Conservation (phyloP, 441 rosid genomes). For the Populus hybrid region DNA sequence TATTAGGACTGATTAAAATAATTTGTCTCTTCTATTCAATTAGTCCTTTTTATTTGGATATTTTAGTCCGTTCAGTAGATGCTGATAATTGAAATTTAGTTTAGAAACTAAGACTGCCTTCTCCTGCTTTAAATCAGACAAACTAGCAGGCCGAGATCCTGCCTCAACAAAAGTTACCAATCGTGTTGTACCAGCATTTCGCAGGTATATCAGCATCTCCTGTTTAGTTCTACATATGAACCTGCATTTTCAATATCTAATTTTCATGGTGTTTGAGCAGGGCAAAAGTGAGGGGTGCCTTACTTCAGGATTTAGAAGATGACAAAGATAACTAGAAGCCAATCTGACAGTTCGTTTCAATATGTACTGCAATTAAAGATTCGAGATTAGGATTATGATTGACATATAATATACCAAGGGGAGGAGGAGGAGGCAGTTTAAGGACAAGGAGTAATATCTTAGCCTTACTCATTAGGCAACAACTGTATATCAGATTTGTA, state of each 20-base stretch:
- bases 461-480: background rate
- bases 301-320: constrained; percentile 55
- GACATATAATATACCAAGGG: background rate
- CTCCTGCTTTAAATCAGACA: constrained; percentile 32
- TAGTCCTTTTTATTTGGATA: background rate
- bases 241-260: constrained; percentile 7
- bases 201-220: constrained; percentile 44
- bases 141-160: constrained; percentile 36
- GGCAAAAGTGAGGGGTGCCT: constrained; percentile 65
- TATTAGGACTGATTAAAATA: background rate
- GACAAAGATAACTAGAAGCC: constrained; percentile 33
- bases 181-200: constrained; percentile 54
- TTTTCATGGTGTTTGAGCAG: constrained; percentile 38
- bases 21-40: too few species aligned
- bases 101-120: background rate
- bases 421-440: background rate
- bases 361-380: background rate
- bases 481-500: background rate
- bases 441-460: background rate
- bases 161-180: constrained; percentile 40
- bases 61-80: background rate
- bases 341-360: constrained; percentile 1
- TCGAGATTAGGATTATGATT: background rate
- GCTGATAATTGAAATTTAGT: background rate
- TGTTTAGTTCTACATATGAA: background rate